A percentile compares a stretch with the other conserved stretches of the same genome.
phyloP scores from a whole-genome alignment of 768 basidiomycete species.

The Hypholoma sublateritium region DNA sequence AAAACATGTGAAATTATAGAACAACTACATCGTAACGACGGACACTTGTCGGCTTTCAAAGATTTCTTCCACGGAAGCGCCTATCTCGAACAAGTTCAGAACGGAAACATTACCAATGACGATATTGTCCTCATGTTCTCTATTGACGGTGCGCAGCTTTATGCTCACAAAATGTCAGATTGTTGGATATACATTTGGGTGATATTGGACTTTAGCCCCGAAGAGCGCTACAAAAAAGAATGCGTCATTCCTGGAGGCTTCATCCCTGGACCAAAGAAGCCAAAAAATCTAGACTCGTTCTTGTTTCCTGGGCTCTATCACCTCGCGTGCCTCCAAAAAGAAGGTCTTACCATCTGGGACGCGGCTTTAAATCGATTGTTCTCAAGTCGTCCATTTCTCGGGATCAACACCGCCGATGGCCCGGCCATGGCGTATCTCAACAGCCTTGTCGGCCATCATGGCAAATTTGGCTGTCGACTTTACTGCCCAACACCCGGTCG shows the following conservation, averaged over 20 bases:
- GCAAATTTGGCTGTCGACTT: too few relatives aligned
- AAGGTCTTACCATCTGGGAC: slow-evolving; percentile 27
- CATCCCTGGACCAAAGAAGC: too few relatives aligned
- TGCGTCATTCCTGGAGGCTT: too few relatives aligned
- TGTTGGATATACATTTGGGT: slow-evolving; percentile 39
- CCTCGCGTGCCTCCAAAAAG: slow-evolving; percentile 4
- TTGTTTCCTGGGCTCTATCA: too few relatives aligned
- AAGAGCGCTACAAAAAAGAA: too few relatives aligned
- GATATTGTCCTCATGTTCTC: slow-evolving; percentile 36
- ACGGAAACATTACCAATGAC: slow-evolving; percentile 17
- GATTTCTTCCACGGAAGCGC: slow-evolving; percentile 28
- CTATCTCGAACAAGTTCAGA: slow-evolving; percentile 18
- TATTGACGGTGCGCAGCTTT: slow-evolving; percentile 41
- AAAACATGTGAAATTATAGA: slow-evolving; percentile 7
- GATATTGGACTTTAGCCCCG: slow-evolving; percentile 25
- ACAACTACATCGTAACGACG: not conserved
- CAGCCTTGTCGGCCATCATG: slow-evolving; percentile 25
- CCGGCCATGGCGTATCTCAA: slow-evolving; percentile 24
- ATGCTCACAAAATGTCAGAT: slow-evolving; percentile 31
- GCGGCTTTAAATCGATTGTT: slow-evolving; percentile 7
- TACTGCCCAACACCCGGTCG: too few relatives aligned
- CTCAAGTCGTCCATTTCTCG: slow-evolving; percentile 3
- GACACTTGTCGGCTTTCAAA: slow-evolving; percentile 6
- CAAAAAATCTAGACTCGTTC: too few relatives aligned
- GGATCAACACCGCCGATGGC: slow-evolving; percentile 22